phyloP scores from a whole-genome alignment of 192 early-diverging fungal genomes.

The Linnemannia zychae region DNA sequence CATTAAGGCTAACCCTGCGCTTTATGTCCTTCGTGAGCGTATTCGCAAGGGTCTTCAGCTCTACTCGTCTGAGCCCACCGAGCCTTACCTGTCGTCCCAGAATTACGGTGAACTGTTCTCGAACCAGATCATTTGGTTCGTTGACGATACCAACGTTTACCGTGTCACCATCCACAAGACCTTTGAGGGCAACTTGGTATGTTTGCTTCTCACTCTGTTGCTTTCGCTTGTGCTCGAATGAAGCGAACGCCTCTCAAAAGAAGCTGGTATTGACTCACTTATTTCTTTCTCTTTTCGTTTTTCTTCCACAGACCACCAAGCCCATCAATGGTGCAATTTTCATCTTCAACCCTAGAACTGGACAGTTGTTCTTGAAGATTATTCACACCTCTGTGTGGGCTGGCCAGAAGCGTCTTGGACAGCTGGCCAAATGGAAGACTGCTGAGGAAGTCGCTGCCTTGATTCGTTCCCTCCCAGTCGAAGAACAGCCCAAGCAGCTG shows the following conservation, averaged over 20 bases:
- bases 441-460: slow-evolving; percentile 99
- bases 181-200: slow-evolving; percentile 95
- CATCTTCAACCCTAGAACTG: slow-evolving; percentile 98
- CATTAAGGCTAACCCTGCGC: slow-evolving; percentile 98
- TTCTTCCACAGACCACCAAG: slow-evolving; percentile 79
- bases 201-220: slow-evolving; percentile 13
- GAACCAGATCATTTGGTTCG: slow-evolving; percentile 99
- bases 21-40: slow-evolving; percentile 98
- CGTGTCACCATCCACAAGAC: slow-evolving; percentile 99
- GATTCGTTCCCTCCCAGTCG: slow-evolving; percentile 97
- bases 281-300: slow-evolving; percentile 4
- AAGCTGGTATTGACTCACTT: not conserved
- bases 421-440: slow-evolving; percentile 99
- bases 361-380: slow-evolving; percentile 98
- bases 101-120: slow-evolving; percentile 98
- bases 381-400: slow-evolving; percentile 99
- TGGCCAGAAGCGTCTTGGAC: slow-evolving; percentile 98
- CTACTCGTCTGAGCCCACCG: slow-evolving; percentile 98
- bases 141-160: slow-evolving; percentile 99
- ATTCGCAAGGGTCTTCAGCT: slow-evolving; percentile 98
- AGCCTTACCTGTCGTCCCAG: slow-evolving; percentile 95
- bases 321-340: slow-evolving; percentile 99
- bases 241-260: not conserved
- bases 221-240: not conserved
- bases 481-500: slow-evolving; percentile 99